phyloP scores from a whole-genome alignment of 345 rosid genomes.

The thale cress (Arabidopsis thaliana) region DNA sequence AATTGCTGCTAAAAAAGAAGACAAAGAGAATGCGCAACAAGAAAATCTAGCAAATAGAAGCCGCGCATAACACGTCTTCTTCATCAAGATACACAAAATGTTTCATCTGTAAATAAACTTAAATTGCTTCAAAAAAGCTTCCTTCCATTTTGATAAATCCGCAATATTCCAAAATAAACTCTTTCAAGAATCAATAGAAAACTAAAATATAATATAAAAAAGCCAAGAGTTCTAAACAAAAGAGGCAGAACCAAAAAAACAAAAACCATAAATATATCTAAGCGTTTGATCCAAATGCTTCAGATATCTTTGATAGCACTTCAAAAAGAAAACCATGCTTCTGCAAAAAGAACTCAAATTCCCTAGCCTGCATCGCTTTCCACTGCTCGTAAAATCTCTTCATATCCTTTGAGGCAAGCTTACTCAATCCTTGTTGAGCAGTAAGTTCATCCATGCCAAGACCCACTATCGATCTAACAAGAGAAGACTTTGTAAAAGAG shows the following conservation, averaged over 20 bases:
- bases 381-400: constrained; percentile 45
- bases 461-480: constrained; percentile 26
- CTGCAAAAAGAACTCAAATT: constrained; percentile 24
- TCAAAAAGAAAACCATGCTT: constrained; percentile 42
- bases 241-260: neutral
- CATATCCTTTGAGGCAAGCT: constrained; percentile 31
- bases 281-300: constrained; percentile 17
- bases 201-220: neutral
- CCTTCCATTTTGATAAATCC: constrained; percentile 26
- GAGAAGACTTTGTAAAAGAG: constrained; percentile 17
- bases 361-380: constrained; percentile 27
- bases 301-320: constrained; percentile 34
- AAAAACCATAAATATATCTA: neutral
- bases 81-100: constrained; percentile 3
- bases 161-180: constrained; percentile 35
- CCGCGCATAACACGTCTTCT: constrained; percentile 17
- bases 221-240: constrained; percentile 14
- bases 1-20: constrained; percentile 59
- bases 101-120: neutral
- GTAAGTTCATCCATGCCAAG: constrained; percentile 42
- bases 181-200: constrained; percentile 20
- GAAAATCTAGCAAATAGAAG: constrained; percentile 4
- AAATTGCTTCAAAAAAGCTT: neutral
- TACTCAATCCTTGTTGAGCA: constrained; percentile 37
- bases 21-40: constrained; percentile 29